These are phyloP conservation scores for Ogataea paradorogensis DNA, from an alignment of 805 yeast genomes.

Conservation along the genomic window DNA sequence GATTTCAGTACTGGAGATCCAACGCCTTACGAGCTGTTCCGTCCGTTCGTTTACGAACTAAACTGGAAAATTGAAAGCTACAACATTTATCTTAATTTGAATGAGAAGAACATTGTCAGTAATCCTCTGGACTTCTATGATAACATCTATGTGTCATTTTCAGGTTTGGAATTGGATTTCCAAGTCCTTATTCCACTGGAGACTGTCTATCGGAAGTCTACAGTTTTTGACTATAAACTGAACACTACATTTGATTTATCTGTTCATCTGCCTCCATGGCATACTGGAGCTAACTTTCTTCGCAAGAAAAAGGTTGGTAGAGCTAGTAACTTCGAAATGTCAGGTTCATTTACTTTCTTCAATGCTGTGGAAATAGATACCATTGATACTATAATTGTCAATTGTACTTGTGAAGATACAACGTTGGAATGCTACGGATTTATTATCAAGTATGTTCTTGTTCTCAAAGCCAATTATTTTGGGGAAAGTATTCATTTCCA, in stretches of 20 bases:
- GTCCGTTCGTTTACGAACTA: constrained; percentile 65
- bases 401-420: constrained; percentile 63
- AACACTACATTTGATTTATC: constrained; percentile 61
- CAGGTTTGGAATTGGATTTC: constrained; percentile 55
- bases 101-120: constrained; percentile 84
- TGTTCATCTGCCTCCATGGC: constrained; percentile 88
- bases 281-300: constrained; percentile 73
- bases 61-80: constrained; percentile 59
- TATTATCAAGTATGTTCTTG: constrained; percentile 69
- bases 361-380: constrained; percentile 59
- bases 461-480: constrained; percentile 81
- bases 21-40: constrained; percentile 68
- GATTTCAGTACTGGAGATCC: constrained; percentile 78
- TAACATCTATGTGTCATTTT: constrained; percentile 72
- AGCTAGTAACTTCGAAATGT: constrained; percentile 55
- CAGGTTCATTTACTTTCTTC: constrained; percentile 65
- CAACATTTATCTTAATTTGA: constrained; percentile 69
- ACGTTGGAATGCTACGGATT: constrained; percentile 77
- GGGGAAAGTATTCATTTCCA: constrained; percentile 82
- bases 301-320: constrained; percentile 62
- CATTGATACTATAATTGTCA: constrained; percentile 65
- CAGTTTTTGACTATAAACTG: constrained; percentile 49
- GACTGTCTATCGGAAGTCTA: constrained; percentile 48
- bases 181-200: constrained; percentile 57
- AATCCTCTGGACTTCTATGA: constrained; percentile 83